phyloP scores from a whole-genome alignment of 1,284 basidiomycete genomes.

The Melampsora americana region DNA sequence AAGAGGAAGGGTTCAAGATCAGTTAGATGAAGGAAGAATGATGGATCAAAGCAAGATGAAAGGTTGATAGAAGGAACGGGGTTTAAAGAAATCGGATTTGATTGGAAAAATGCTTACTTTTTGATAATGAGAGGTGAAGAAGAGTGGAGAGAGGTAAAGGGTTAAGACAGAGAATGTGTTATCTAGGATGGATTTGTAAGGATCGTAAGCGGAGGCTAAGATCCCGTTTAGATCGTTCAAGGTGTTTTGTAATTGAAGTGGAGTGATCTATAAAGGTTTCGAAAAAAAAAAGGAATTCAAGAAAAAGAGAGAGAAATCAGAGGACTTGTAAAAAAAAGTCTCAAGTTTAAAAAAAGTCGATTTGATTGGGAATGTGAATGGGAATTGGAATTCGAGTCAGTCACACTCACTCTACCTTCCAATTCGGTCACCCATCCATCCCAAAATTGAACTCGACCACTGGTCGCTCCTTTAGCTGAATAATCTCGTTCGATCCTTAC shows the following conservation, averaged over 20 bases:
- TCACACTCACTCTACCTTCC: constrained; percentile 55
- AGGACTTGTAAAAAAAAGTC: too few species aligned
- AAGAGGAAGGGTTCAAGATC: too few species aligned
- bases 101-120: constrained; percentile 61
- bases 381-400: too few species aligned
- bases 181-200: constrained; percentile 64
- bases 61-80: too few species aligned
- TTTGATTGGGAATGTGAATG: too few species aligned
- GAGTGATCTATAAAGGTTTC: constrained; percentile 67
- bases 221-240: constrained; percentile 77
- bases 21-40: too few species aligned
- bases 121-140: constrained; percentile 69
- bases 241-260: constrained; percentile 76
- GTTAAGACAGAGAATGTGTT: constrained; percentile 69
- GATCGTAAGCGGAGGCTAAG: constrained; percentile 71
- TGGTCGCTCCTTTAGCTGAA: constrained; percentile 46
- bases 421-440: constrained; percentile 56
- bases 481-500: constrained; percentile 58
- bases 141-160: constrained; percentile 67
- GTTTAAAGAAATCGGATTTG: too few species aligned
- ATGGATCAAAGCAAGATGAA: too few species aligned
- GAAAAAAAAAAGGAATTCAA: too few species aligned
- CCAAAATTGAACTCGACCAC: constrained; percentile 57
- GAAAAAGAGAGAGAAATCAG: too few species aligned
- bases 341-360: too few species aligned